Evolutionary conservation across 2,329 filamentous ascomycete species (phyloP).

Genomic region (Claviceps lovelessii): DNA sequence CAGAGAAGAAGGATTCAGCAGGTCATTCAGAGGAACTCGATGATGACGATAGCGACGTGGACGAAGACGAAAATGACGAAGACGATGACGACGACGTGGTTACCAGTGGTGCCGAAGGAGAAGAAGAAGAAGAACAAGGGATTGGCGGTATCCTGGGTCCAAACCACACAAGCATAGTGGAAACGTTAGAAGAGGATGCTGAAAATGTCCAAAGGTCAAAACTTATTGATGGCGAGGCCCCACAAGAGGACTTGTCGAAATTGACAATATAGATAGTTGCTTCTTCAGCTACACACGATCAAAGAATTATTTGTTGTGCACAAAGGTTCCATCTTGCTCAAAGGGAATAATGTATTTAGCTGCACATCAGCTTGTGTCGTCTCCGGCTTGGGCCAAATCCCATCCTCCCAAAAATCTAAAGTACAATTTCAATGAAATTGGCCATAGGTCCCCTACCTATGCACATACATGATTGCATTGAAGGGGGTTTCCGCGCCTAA

Average conservation of each 20-base stretch:
- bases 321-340: background rate
- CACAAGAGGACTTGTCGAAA: constrained; percentile 17
- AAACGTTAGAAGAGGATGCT: background rate
- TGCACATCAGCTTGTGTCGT: background rate
- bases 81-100: background rate
- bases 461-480: background rate
- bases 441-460: constrained; percentile 7
- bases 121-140: background rate
- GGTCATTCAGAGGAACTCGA: constrained; percentile 12
- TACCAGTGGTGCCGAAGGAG: constrained; percentile 2
- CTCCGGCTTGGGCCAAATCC: background rate
- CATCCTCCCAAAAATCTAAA: constrained; percentile 18
- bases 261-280: constrained; percentile 12
- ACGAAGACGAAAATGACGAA: constrained; percentile 13
- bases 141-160: background rate
- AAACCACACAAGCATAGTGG: background rate
- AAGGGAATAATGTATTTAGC: constrained; percentile 12
- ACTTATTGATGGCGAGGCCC: background rate
- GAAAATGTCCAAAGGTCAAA: background rate
- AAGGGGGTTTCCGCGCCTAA: constrained; percentile 18
- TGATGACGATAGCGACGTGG: constrained; percentile 15
- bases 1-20: constrained; percentile 28
- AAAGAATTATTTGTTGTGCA: background rate
- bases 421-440: constrained; percentile 26
- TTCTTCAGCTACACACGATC: constrained; percentile 10